phyloP scores from a whole-genome alignment of 768 basidiomycete species.

The Hygrocybe punicea region DNA sequence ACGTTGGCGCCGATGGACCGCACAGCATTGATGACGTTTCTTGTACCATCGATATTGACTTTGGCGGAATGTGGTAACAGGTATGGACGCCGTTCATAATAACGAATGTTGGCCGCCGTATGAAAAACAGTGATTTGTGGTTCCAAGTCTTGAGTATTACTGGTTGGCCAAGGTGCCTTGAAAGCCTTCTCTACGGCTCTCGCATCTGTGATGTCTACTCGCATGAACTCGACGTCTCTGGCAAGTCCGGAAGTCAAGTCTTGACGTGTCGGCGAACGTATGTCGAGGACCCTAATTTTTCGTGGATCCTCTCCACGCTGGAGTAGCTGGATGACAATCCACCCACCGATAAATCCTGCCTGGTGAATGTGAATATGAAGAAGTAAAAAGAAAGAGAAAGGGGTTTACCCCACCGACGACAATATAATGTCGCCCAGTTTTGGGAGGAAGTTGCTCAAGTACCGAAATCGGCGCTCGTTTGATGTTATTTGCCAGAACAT shows the following conservation, averaged over 20 bases:
- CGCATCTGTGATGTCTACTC: conserved; percentile 56
- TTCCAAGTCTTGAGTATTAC: conserved; percentile 18
- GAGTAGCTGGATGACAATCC: conserved; percentile 63
- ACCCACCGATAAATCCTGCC: conserved; percentile 76
- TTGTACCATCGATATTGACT: conserved; percentile 66
- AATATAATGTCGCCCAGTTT: conserved; percentile 72
- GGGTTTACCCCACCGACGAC: conserved; percentile 67
- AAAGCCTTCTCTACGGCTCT: conserved; percentile 59
- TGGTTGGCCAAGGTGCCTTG: conserved; percentile 57
- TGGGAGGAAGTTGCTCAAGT: conserved; percentile 53
- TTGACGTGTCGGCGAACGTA: conserved; percentile 55
- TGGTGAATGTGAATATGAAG: conserved; percentile 21
- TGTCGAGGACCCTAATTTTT: conserved; percentile 63
- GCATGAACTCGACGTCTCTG: conserved; percentile 52
- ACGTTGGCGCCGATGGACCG: conserved; percentile 51
- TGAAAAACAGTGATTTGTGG: conserved; percentile 65
- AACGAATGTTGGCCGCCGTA: conserved; percentile 74
- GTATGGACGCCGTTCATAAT: conserved; percentile 58
- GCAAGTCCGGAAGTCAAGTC: conserved; percentile 55
- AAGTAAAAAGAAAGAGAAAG: background rate
- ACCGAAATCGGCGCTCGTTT: conserved; percentile 32
- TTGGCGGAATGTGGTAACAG: conserved; percentile 53
- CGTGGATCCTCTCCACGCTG: conserved; percentile 66
- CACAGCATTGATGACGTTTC: conserved; percentile 62
- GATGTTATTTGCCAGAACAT: conserved; percentile 36